phyloP scores from a whole-genome alignment of 805 yeast genomes.

The Isabelozyma rhagii region DNA sequence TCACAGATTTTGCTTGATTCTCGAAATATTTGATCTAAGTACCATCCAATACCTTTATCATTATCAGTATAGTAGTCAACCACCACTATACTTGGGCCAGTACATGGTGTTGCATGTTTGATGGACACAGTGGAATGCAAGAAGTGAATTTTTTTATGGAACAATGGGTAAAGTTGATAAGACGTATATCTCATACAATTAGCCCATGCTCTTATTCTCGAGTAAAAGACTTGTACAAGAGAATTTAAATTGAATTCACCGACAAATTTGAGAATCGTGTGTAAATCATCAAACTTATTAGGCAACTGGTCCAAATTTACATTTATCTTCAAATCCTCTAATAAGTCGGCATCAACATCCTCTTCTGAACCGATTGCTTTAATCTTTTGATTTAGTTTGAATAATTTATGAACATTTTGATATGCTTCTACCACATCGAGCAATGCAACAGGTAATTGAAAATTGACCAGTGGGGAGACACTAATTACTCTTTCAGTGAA shows the following conservation, averaged over 20 bases:
- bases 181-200: constrained; percentile 33
- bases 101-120: constrained; percentile 85
- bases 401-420: constrained; percentile 21
- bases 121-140: constrained; percentile 80
- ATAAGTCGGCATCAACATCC: constrained; percentile 21
- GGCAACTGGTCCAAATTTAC: constrained; percentile 31
- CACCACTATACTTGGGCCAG: constrained; percentile 82
- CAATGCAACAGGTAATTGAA: constrained; percentile 65
- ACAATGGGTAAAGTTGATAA: constrained; percentile 41
- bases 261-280: constrained; percentile 34
- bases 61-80: constrained; percentile 89
- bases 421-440: constrained; percentile 54
- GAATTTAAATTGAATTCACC: constrained; percentile 35
- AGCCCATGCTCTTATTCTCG: constrained; percentile 47
- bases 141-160: constrained; percentile 76
- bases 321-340: constrained; percentile 21
- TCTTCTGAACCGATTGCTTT: constrained; percentile 20
- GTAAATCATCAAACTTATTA: constrained; percentile 28
- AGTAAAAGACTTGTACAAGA: constrained; percentile 49
- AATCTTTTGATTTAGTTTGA: constrained; percentile 16
- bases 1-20: constrained; percentile 68
- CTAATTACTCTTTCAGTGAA: constrained; percentile 60
- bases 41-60: constrained; percentile 87
- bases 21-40: constrained; percentile 72
- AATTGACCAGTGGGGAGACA: constrained; percentile 80